Evolutionary conservation across 768 basidiomycete species (phyloP), one percentile per base, ranked within the genome.

Genomic region (Leccinum ochraceum): DNA sequence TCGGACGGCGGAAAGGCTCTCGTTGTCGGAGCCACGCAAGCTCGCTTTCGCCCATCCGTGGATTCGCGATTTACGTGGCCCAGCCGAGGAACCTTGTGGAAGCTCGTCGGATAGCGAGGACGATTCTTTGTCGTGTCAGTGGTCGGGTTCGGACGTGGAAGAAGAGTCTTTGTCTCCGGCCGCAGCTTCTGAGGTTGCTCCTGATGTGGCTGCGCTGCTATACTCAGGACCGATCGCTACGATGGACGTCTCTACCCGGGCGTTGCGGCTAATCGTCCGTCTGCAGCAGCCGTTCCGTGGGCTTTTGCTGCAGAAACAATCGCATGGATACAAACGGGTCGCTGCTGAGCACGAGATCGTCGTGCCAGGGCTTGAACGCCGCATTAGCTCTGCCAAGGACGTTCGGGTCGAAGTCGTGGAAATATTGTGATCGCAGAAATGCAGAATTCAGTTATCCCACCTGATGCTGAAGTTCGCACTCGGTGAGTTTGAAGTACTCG

Each of bases 1-100:
- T 53, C 1, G 30, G 42, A 58, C 63, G 3, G 28, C 36, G 1
- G 53, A 57, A 5, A 26, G 2, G 17, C 30, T 61, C 28, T 50
- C 62, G 32, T 9, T 44, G n/a, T 42, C 1, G 8, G 44, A 61
- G 11, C 44, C 56, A 3, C 53, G 42, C 16, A 49, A 48, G 22
- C 24, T 64, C 10, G 20, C 52, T 46, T 24, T 66, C n/a, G 56
- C 58, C 14, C 50, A 60, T 50, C 65, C 64, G 1, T 66, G 65
- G 65, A 34, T 66, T 36, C 56, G 65, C 13, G 51, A 57, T 30
- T 30, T 66, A 2, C 28, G 26, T 2, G 54, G 36, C 8, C 50
- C 60, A 9, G 50, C 36, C 1, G 61, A 59, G 1, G 48, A 34
- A 34, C 4, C 2, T 16, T 22, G 34, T 54, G 34, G 49, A 24